Evolutionary conservation across 306 rosid species (phyloP).

Genomic region (Hippophae tibetana): DNA sequence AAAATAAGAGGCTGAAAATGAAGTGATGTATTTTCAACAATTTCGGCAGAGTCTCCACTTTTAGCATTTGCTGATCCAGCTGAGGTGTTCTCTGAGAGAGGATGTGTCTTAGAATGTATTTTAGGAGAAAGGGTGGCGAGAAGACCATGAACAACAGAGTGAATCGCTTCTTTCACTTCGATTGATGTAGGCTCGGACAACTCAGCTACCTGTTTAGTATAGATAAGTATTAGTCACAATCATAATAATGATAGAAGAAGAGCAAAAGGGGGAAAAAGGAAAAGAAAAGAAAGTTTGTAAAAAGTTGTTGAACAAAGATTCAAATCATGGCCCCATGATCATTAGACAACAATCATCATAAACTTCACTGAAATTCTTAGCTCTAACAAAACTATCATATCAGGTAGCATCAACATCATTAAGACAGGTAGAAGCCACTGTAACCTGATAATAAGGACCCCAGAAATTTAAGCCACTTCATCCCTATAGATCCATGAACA

Average conservation of each 20-base stretch:
- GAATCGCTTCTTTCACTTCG: slow-evolving; percentile 65
- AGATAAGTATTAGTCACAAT: slow-evolving; percentile 1
- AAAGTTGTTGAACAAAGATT: not conserved
- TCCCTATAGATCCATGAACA: slow-evolving; percentile 32
- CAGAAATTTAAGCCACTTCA: slow-evolving; percentile 25
- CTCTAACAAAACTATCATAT: not conserved
- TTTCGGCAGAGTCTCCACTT: slow-evolving; percentile 70
- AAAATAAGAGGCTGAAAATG: slow-evolving; percentile 75
- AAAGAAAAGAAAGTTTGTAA: not conserved
- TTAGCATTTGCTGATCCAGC: slow-evolving; percentile 39
- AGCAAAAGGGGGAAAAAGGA: not conserved
- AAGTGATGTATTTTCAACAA: slow-evolving; percentile 71
- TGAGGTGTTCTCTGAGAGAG: slow-evolving; percentile 48
- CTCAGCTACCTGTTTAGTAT: slow-evolving; percentile 63
- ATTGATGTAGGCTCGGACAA: slow-evolving; percentile 70
- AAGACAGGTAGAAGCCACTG: slow-evolving; percentile 10
- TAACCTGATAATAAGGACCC: slow-evolving; percentile 22
- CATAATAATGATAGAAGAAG: not conserved
- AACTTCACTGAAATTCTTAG: not conserved
- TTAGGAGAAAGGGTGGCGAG: slow-evolving; percentile 90
- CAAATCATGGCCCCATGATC: not conserved
- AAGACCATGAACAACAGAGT: slow-evolving; percentile 85
- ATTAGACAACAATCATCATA: slow-evolving; percentile 1
- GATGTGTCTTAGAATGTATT: slow-evolving; percentile 75
- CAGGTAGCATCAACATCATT: slow-evolving; percentile 1